Percentiles rank a stretch among this genome's conserved stretches.
Conservation (phyloP, 129 eudicot genomes). For the Flaveria robusta region DNA sequence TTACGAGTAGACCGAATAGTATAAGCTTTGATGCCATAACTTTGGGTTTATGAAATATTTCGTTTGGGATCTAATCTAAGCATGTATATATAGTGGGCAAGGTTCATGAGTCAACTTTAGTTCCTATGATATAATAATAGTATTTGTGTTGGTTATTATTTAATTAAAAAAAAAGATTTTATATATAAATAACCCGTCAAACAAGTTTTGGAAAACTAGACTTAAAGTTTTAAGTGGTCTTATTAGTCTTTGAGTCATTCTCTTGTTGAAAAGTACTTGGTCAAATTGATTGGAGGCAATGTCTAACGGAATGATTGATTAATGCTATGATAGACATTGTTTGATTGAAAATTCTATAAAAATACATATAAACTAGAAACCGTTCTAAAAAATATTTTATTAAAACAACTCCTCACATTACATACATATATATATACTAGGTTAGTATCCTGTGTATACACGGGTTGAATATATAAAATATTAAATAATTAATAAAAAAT, state of each 20-base stretch:
- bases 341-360: neutral
- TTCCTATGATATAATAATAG: neutral
- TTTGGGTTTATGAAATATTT: slow-evolving; percentile 7
- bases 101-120: neutral
- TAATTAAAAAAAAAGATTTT: neutral
- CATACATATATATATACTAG: no score
- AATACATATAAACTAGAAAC: no score
- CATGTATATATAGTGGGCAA: slow-evolving; percentile 31
- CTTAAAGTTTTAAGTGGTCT: neutral
- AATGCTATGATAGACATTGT: neutral
- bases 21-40: slow-evolving; percentile 27
- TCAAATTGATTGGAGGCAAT: neutral
- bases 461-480: no score
- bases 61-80: neutral
- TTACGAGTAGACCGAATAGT: slow-evolving; percentile 20
- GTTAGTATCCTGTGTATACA: no score
- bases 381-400: neutral
- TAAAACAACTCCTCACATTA: neutral
- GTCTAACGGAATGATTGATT: slow-evolving; percentile 36
- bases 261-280: slow-evolving; percentile 19
- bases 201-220: slow-evolving; percentile 14
- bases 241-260: neutral
- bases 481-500: no score
- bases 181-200: slow-evolving; percentile 12
- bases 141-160: neutral